Conservation (phyloP, 345 rosid genomes). For the Ailanthus altissimus region DNA sequence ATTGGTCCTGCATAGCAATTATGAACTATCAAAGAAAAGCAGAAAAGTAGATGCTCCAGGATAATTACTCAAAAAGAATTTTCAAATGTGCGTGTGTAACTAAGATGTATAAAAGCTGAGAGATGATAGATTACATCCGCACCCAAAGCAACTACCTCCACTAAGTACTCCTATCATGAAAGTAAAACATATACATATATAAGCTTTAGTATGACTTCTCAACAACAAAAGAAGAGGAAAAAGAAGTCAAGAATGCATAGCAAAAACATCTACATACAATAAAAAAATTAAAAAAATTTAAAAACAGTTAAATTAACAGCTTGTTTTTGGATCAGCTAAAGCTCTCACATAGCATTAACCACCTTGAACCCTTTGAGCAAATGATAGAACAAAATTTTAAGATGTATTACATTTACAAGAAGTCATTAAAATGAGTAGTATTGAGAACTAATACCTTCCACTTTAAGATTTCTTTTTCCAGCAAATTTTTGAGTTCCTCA, state of each 20-base stretch:
- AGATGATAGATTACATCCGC: neutral
- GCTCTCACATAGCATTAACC: neutral
- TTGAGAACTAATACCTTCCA: conserved; percentile 59
- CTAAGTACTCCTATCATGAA: neutral
- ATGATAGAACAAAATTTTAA: conserved; percentile 5
- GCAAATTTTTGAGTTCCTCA: conserved; percentile 63
- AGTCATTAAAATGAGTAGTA: conserved; percentile 2
- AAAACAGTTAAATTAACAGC: no score
- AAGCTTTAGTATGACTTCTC: neutral
- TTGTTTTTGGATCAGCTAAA: conserved; percentile 10
- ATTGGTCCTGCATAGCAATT: conserved; percentile 58
- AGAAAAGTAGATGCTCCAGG: conserved; percentile 10
- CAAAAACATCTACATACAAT: no score
- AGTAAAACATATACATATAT: neutral
- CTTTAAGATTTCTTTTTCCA: conserved; percentile 70
- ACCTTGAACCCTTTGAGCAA: neutral
- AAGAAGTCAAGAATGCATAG: neutral
- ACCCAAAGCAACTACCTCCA: neutral
- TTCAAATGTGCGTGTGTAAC: neutral
- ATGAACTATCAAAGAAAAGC: conserved; percentile 32
- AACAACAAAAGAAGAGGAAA: no score
- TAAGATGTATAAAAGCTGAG: neutral
- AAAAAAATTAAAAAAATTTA: no score
- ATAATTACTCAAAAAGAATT: neutral
- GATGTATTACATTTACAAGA: conserved; percentile 14